Conservation (phyloP, 305 asterid species). For the Stenogyne calaminthoides region DNA sequence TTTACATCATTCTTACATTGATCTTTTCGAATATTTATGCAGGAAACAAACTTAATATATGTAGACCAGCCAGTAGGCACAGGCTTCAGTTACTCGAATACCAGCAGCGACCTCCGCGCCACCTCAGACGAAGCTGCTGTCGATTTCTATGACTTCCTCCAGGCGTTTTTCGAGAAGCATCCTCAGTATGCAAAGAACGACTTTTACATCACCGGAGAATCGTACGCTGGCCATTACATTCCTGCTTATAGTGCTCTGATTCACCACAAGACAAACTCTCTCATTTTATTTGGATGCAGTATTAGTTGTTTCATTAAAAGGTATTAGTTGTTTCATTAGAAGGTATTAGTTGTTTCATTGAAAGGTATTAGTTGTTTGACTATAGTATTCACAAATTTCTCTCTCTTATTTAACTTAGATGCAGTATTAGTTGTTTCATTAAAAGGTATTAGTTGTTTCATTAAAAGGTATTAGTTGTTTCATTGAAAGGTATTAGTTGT, state of each 20-base stretch:
- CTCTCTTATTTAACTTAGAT: too few species aligned
- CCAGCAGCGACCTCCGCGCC: constrained; percentile 50
- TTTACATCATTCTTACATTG: neutral
- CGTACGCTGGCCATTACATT: constrained; percentile 93
- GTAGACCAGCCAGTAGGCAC: constrained; percentile 93
- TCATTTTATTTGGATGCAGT: constrained; percentile 2
- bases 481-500: too few species aligned
- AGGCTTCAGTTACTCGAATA: constrained; percentile 72
- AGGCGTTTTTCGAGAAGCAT: constrained; percentile 81
- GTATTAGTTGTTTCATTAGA: too few species aligned
- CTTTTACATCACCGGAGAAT: constrained; percentile 83
- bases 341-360: too few species aligned
- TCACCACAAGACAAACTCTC: constrained; percentile 43
- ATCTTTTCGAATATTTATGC: neutral
- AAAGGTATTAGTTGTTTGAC: too few species aligned
- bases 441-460: too few species aligned
- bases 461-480: too few species aligned
- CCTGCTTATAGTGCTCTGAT: constrained; percentile 75
- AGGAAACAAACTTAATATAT: constrained; percentile 76
- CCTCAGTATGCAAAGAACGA: constrained; percentile 64
- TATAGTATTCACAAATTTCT: too few species aligned
- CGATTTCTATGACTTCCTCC: constrained; percentile 80
- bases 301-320: too few species aligned
- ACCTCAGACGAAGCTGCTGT: constrained; percentile 58
- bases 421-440: too few species aligned